Evolutionary conservation across 140 eudicot species (phyloP), one percentile per base, ranked within the genome.

Genomic region (Bidens hawaiensis): DNA sequence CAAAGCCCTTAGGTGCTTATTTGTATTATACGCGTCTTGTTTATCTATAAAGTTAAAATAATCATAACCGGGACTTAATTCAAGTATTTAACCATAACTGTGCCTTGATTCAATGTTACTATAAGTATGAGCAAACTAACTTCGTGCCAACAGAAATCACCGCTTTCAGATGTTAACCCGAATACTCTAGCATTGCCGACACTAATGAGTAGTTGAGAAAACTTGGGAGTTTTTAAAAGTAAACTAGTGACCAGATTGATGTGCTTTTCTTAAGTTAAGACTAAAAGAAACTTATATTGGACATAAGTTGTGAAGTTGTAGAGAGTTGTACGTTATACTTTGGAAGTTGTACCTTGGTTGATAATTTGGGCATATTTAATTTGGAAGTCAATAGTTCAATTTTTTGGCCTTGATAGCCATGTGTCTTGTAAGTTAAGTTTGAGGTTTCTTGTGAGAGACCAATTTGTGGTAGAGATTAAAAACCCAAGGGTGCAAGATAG

Each of bases 401-500:
- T 6, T 22, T 26, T 26, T 26, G 40, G 27, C 38, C 6, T 1
- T 53, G 22, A n/a, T 10, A 17, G 26, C 26, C 9, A 27, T 52
- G 59, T 52, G 13, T n/a, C 40, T 54, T 54, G 60, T 22, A 54
- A 26, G 60, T 6, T 25, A 6, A 6, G 40, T 54, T n/a, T 54
- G 4, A 54, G 60, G 60, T 54, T 54, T 26, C 60, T 54, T 54
- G 60, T 54, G 60, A 40, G 69, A 60, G 49, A 61, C 54, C 48
- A 67, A 25, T 24, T 56, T 56, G 65, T 40, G 52, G 72, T 24
- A 31, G 53, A 53, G 64, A 34, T 71, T 61, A 26, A 63, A 49
- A 23, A 41, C 76, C 66, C 56, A 45, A 56, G 48, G 55, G 73
- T 38, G 48, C 5, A 73, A 65, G 62, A 47, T 65, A 36, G 72